A percentile compares a stretch with the other conserved stretches of the same genome.
These are phyloP conservation scores for Xylariomycetidae sp. DNA, from an alignment of 2,329 filamentous ascomycete genomes.

Conservation along the genomic window DNA sequence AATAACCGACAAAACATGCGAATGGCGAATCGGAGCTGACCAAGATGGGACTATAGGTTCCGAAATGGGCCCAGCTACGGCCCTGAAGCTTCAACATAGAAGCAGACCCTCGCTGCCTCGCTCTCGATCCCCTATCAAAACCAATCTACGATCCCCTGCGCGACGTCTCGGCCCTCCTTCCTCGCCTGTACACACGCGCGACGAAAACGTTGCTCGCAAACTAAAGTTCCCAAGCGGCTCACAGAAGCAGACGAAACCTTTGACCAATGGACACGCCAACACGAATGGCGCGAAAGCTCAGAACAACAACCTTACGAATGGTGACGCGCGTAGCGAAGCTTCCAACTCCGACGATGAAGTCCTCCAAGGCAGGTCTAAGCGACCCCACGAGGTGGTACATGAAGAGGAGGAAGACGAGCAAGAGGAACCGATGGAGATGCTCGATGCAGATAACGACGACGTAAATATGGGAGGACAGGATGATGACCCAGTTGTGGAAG, in stretches of 20 bases:
- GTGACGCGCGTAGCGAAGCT: slow-evolving; percentile 5
- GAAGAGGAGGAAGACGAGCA: slow-evolving; percentile 19
- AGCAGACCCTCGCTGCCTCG: slow-evolving; percentile 44
- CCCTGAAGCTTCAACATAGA: slow-evolving; percentile 46
- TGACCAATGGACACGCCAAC: slow-evolving; percentile 17
- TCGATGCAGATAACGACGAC: slow-evolving; percentile 20
- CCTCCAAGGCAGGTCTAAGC: slow-evolving; percentile 17
- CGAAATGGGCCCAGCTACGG: slow-evolving; percentile 49
- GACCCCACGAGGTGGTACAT: slow-evolving; percentile 18
- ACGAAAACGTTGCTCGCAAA: slow-evolving; percentile 44
- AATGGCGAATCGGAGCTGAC: no score
- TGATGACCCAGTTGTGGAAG: slow-evolving; percentile 9
- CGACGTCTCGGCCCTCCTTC: slow-evolving; percentile 51
- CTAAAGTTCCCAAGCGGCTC: slow-evolving; percentile 44
- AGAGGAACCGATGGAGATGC: slow-evolving; percentile 19
- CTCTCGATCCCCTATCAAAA: slow-evolving; percentile 59
- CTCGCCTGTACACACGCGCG: slow-evolving; percentile 36
- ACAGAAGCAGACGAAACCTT: slow-evolving; percentile 11
- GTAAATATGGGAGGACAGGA: slow-evolving; percentile 3
- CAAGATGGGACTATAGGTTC: no score
- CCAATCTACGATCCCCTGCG: slow-evolving; percentile 55
- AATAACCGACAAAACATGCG: slow-evolving; percentile 24
- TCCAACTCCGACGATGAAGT: slow-evolving; percentile 21
- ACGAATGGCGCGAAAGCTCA: slow-evolving; percentile 19
- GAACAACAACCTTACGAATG: slow-evolving; percentile 17